Evolutionary conservation across 2,329 filamentous ascomycete genomes (phyloP), one percentile per base, ranked within the genome.

Genomic region (Paecilomyces formosus): DNA sequence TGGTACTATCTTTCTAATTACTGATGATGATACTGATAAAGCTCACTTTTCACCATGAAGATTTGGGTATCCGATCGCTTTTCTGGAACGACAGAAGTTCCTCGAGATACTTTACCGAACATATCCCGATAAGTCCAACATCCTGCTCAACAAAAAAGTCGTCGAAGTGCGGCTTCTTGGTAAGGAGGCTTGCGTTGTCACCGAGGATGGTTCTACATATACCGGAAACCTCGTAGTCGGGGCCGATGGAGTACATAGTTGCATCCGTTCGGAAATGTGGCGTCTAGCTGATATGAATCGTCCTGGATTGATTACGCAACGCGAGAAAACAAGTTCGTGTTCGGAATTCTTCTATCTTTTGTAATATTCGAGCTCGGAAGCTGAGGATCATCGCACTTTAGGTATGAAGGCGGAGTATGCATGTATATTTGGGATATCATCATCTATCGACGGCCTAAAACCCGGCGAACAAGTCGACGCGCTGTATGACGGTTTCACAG

Each of bases 211-310:
- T 2, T 65, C 67, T 2, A 28, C 65, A 0, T 74, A 74, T 59
- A 22, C 66, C 0, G 76, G 74, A 0, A 63, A 73, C 56, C 60
- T 80, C 12, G 64, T 76, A 4, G 64, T 77, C 13, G 77, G 76
- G 11, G 74, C 75, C 4, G 78, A 80, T 57, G 76, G 77, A 21
- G 71, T 75, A 1, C 72, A 77, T 61, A 78, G 76, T 63, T 67
- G 61, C 33, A 69, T 74, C 11, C 69, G 74, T 1, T 59, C 60
- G 3, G 69, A 73, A 52, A 75, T 79, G 66, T 70, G 67, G 62
- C 58, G 62, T 9, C 30, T 62, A 2, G 62, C 63, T 3, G 57
- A 58, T 13, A 54, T 55, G 28, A 53, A 61, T 1, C 53, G 54
- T 11, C 55, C 55, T 28, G 56, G 57, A 3, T 13, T 57, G 26